Evolutionary conservation across 1,139 yeast species (phyloP).

Genomic region (Yamadazyma triangularis): DNA sequence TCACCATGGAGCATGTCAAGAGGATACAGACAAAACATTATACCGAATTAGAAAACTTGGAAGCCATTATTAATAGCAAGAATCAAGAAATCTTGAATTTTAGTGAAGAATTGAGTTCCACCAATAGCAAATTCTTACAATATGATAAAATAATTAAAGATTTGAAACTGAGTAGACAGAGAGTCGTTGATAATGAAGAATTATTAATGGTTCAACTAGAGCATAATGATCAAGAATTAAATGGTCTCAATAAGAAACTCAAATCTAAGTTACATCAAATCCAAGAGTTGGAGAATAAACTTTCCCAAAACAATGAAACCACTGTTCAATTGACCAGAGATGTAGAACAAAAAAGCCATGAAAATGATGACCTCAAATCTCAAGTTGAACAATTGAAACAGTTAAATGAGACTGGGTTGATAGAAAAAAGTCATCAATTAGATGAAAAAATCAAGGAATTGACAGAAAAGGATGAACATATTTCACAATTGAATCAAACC

Average conservation of each 20-base stretch:
- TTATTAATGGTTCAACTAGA: constrained; percentile 24
- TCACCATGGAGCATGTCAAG: constrained; percentile 28
- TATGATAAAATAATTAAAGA: constrained; percentile 19
- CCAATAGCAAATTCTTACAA: constrained; percentile 16
- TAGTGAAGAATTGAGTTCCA: constrained; percentile 15
- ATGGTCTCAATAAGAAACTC: constrained; percentile 23
- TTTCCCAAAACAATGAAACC: background rate
- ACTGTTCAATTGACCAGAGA: background rate
- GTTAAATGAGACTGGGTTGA: no score
- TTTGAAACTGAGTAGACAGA: constrained; percentile 16
- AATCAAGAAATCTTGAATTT: constrained; percentile 17
- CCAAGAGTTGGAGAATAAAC: constrained; percentile 1
- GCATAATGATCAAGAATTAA: constrained; percentile 27
- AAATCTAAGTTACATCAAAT: constrained; percentile 18
- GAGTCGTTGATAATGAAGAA: constrained; percentile 21
- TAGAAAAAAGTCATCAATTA: constrained; percentile 8
- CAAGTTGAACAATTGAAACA: background rate
- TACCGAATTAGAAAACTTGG: constrained; percentile 15
- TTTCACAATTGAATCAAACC: constrained; percentile 1
- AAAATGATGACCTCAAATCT: constrained; percentile 5
- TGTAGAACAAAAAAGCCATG: constrained; percentile 1
- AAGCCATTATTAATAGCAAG: constrained; percentile 13
- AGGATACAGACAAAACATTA: constrained; percentile 24
- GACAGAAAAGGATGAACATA: background rate
- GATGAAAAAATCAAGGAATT: constrained; percentile 5